Conservation (phyloP, 768 basidiomycete species). For the Neoboletus magnificus region DNA sequence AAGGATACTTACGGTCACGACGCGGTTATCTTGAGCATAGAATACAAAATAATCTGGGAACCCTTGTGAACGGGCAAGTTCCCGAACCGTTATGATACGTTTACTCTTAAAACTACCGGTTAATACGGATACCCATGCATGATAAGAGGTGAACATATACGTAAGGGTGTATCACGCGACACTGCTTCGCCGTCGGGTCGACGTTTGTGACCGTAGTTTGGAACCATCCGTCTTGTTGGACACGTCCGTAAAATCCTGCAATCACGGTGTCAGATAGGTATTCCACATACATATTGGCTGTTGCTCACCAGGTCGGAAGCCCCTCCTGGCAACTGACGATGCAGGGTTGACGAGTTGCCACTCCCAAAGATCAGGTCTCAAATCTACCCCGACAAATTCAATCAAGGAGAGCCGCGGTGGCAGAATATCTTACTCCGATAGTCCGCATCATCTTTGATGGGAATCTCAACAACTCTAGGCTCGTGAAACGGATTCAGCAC, state of each 20-base stretch:
- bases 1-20: slow-evolving; percentile 53
- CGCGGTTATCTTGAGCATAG: slow-evolving; percentile 44
- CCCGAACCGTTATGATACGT: slow-evolving; percentile 70
- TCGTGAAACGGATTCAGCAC: slow-evolving; percentile 2
- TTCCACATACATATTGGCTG: not conserved
- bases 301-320: slow-evolving; percentile 49
- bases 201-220: slow-evolving; percentile 77
- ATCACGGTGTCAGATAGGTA: not conserved
- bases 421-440: slow-evolving; percentile 48
- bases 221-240: slow-evolving; percentile 55
- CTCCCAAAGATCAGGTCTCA: slow-evolving; percentile 47
- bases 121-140: not conserved
- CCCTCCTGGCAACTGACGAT: slow-evolving; percentile 51
- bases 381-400: slow-evolving; percentile 8
- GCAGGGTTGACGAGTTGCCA: slow-evolving; percentile 61
- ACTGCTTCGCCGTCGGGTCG: slow-evolving; percentile 76
- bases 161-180: slow-evolving; percentile 61
- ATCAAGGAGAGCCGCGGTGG: not conserved
- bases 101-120: slow-evolving; percentile 44
- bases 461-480: slow-evolving; percentile 57
- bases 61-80: slow-evolving; percentile 77
- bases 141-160: slow-evolving; percentile 41
- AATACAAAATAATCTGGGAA: slow-evolving; percentile 77
- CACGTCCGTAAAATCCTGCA: slow-evolving; percentile 56
- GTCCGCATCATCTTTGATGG: slow-evolving; percentile 55